Evolutionary conservation across 2,329 filamentous ascomycete species (phyloP).

Genomic region (Ascochyta lentis): DNA sequence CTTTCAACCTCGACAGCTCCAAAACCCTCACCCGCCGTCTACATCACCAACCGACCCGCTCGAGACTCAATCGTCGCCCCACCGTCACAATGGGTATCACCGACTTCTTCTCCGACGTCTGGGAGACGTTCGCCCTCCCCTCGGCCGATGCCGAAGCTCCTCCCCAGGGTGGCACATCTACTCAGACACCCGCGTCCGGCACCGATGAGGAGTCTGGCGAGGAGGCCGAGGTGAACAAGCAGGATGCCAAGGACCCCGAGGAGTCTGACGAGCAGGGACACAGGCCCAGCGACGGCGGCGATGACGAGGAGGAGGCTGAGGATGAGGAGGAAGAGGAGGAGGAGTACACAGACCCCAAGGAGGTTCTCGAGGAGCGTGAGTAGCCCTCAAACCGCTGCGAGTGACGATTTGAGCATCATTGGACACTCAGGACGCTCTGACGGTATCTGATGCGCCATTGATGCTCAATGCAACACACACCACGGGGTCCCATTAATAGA

Average conservation of each 20-base stretch:
- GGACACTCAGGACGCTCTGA: background rate
- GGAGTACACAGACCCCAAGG: conserved; percentile 84
- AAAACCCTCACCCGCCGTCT: conserved; percentile 27
- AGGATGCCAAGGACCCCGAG: conserved; percentile 49
- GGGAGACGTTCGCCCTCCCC: conserved; percentile 66
- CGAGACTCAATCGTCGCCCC: conserved; percentile 42
- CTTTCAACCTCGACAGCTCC: conserved; percentile 26
- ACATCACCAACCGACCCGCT: conserved; percentile 28
- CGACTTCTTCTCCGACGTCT: conserved; percentile 69
- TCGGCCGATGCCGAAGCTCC: conserved; percentile 55
- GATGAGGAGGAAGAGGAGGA: conserved; percentile 82
- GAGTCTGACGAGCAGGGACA: conserved; percentile 57
- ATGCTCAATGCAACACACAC: background rate
- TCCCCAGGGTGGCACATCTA: conserved; percentile 50
- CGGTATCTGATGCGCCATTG: conserved; percentile 16
- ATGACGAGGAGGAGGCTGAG: conserved; percentile 63
- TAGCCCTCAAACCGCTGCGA: conserved; percentile 34
- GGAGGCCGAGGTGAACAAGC: conserved; percentile 54
- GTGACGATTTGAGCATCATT: background rate
- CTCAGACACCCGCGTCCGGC: conserved; percentile 49
- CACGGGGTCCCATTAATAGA: background rate
- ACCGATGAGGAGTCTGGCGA: conserved; percentile 52
- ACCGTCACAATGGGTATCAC: conserved; percentile 64
- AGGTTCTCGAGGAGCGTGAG: conserved; percentile 90
- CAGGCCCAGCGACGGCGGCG: conserved; percentile 51